Conservation (phyloP, 2,329 filamentous ascomycete species). For the Macrophomina phaseolina region DNA sequence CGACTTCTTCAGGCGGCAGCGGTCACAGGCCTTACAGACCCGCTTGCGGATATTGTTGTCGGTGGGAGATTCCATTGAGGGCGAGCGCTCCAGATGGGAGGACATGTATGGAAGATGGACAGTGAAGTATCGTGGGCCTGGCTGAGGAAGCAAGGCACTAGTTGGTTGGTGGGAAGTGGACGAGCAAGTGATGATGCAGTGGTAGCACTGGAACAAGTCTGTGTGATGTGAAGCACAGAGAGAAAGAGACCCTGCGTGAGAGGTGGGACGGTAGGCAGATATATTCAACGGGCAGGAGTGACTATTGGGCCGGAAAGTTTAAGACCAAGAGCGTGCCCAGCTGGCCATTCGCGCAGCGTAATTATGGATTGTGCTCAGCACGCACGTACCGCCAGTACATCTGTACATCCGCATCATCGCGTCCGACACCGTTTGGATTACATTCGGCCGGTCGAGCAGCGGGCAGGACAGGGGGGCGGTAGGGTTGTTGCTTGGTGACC, state of each 20-base stretch:
- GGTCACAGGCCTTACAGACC: slow-evolving; percentile 70
- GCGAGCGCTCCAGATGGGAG: slow-evolving; percentile 35
- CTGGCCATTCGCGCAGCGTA: slow-evolving; percentile 24
- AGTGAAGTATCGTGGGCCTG: neutral
- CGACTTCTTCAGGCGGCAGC: slow-evolving; percentile 70
- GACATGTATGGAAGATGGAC: slow-evolving; percentile 15
- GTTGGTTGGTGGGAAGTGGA: neutral
- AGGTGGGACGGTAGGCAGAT: slow-evolving; percentile 25
- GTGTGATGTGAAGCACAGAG: slow-evolving; percentile 16
- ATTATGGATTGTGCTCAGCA: slow-evolving; percentile 29
- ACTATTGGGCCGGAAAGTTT: slow-evolving; percentile 28
- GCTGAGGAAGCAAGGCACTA: neutral
- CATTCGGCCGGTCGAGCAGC: slow-evolving; percentile 27
- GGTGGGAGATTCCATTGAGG: slow-evolving; percentile 44
- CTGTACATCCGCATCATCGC: slow-evolving; percentile 28
- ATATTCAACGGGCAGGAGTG: slow-evolving; percentile 24
- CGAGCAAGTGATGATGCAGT: slow-evolving; percentile 17
- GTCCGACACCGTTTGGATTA: slow-evolving; percentile 29
- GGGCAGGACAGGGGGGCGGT: slow-evolving; percentile 20
- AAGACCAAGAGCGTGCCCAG: slow-evolving; percentile 23
- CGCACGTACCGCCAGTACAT: slow-evolving; percentile 28
- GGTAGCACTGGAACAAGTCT: slow-evolving; percentile 34
- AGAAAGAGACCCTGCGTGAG: slow-evolving; percentile 12
- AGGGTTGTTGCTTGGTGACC: slow-evolving; percentile 27
- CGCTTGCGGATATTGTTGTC: slow-evolving; percentile 62